These are phyloP conservation scores for Fonsecaea nubica DNA, from an alignment of 2,329 filamentous ascomycete genomes.

Conservation along the genomic window DNA sequence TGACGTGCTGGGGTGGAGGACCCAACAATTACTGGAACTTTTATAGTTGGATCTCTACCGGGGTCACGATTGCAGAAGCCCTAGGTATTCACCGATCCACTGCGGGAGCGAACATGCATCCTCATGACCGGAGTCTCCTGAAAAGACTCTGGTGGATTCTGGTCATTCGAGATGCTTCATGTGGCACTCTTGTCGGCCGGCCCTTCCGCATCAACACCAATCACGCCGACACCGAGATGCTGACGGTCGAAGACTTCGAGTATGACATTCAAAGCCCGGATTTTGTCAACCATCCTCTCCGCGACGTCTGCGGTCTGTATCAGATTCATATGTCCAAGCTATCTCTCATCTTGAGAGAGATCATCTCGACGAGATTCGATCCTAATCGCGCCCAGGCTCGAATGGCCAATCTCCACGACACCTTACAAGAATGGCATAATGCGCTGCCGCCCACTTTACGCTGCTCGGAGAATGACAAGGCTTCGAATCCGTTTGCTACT, in stretches of 20 bases:
- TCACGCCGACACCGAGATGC: conserved; percentile 22
- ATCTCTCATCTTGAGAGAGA: conserved; percentile 19
- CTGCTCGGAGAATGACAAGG: conserved; percentile 14
- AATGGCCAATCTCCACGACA: conserved; percentile 20
- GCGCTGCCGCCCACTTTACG: conserved; percentile 16
- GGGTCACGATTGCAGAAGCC: conserved; percentile 25
- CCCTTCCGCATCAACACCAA: conserved; percentile 24
- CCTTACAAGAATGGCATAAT: conserved; percentile 17
- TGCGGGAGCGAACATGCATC: conserved; percentile 18
- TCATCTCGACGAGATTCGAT: conserved; percentile 24
- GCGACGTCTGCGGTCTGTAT: conserved; percentile 15
- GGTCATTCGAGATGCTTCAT: conserved; percentile 19
- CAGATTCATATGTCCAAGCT: conserved; percentile 25
- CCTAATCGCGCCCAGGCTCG: conserved; percentile 20
- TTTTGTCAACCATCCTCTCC: conserved; percentile 21
- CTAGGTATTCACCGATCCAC: conserved; percentile 25
- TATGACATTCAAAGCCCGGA: conserved; percentile 20
- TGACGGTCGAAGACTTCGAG: conserved; percentile 24
- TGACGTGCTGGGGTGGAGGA: conserved; percentile 22
- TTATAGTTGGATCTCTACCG: conserved; percentile 24
- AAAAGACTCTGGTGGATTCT: conserved; percentile 27
- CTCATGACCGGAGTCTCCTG: conserved; percentile 20
- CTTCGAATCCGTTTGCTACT: conserved; percentile 18
- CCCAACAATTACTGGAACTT: conserved; percentile 24
- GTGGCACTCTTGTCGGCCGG: conserved; percentile 20